Percentiles rank a stretch among this genome's conserved stretches.
Evolutionary conservation across 148 eudicot species (phyloP).

Genomic region (Silene conica): DNA sequence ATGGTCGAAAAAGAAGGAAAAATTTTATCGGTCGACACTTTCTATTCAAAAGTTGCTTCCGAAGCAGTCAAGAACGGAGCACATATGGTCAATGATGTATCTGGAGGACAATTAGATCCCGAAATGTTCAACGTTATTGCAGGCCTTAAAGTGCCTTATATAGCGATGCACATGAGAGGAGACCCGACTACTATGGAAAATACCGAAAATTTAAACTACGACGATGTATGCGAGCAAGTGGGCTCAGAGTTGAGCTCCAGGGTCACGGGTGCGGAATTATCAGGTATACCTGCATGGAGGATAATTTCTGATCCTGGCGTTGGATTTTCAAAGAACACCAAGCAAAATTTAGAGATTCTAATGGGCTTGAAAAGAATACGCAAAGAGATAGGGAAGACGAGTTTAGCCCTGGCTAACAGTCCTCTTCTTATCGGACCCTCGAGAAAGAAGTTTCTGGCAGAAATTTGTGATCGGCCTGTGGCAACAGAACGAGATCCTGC

Average conservation of each 20-base stretch:
- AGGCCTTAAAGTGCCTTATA: constrained; percentile 60
- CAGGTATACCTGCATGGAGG: constrained; percentile 89
- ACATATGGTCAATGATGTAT: constrained; percentile 80
- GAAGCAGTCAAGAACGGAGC: constrained; percentile 79
- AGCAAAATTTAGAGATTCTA: constrained; percentile 73
- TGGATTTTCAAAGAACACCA: constrained; percentile 81
- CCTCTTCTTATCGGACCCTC: constrained; percentile 85
- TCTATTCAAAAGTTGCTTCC: constrained; percentile 68
- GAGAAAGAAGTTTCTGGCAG: constrained; percentile 82
- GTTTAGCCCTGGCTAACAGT: constrained; percentile 56
- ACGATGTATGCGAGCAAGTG: constrained; percentile 60
- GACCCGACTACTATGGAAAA: constrained; percentile 85
- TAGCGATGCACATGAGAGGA: constrained; percentile 98
- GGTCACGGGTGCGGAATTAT: constrained; percentile 53
- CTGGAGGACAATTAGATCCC: constrained; percentile 66
- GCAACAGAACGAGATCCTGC: constrained; percentile 75
- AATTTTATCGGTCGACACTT: constrained; percentile 78
- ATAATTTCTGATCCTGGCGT: constrained; percentile 78
- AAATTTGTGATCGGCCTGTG: constrained; percentile 46
- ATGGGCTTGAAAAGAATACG: constrained; percentile 45
- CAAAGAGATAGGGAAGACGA: constrained; percentile 59
- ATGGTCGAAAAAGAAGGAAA: constrained; percentile 61
- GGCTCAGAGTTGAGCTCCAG: constrained; percentile 50
- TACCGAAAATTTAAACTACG: constrained; percentile 52
- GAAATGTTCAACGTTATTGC: constrained; percentile 60